Percentiles rank a stretch among this genome's conserved stretches.
These are phyloP conservation scores for Triticum aestivum DNA, from an alignment of 176 grass and related monocot genomes.

Conservation along the genomic window IWGSC_CS_RefSeq_v2.1 NC_057806.1:73312813-73313312, in stretches of 20 bases:
- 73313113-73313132: neutral
- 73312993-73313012: neutral
- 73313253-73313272: neutral
- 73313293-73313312: neutral
- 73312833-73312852: neutral
- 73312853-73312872: neutral
- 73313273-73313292: neutral
- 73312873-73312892: neutral
- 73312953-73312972: constrained; percentile 1
- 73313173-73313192: neutral
- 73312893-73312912: neutral
- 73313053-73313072: neutral
- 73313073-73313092: neutral
- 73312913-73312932: neutral
- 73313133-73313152: neutral
- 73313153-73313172: neutral
- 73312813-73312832: neutral
- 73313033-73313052: neutral
- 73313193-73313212: neutral
- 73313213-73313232: neutral
- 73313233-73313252: neutral
- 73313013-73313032: neutral
- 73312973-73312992: neutral
- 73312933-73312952: neutral
- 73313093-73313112: neutral